Percentiles rank a stretch among this genome's conserved stretches.
Evolutionary conservation across 768 basidiomycete genomes (phyloP).

Genomic region (Macrolepiota fuliginosa): DNA sequence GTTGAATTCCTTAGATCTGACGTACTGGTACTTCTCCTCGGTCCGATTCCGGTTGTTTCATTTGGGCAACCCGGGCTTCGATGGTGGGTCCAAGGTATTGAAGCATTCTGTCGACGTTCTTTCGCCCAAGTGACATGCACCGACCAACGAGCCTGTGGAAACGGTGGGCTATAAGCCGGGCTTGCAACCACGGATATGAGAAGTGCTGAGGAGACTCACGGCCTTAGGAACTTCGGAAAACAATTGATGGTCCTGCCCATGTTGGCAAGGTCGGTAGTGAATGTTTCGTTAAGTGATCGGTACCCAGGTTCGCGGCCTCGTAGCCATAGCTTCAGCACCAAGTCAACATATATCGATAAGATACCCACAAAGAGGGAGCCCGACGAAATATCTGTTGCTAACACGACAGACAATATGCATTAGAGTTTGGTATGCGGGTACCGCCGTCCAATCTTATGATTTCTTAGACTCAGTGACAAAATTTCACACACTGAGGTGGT

Average conservation of each 20-base stretch:
- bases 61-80: conserved; percentile 1
- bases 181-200: conserved; percentile 22
- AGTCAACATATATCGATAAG: background rate
- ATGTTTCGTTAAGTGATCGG: conserved; percentile 28
- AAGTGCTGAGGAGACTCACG: conserved; percentile 26
- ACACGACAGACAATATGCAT: conserved; percentile 34
- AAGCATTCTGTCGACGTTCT: background rate
- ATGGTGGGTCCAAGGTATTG: conserved; percentile 17
- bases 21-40: background rate
- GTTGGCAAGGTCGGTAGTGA: conserved; percentile 29
- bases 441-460: conserved; percentile 32
- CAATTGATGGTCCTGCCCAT: conserved; percentile 25
- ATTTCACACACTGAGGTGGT: background rate
- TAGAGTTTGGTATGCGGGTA: conserved; percentile 23
- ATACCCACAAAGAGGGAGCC: conserved; percentile 41
- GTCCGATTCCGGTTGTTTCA: background rate
- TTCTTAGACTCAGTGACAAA: background rate
- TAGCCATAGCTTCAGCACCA: background rate
- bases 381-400: conserved; percentile 43
- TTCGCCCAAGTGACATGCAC: conserved; percentile 9
- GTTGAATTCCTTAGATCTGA: background rate
- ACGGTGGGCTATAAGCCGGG: conserved; percentile 12
- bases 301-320: conserved; percentile 37
- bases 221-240: conserved; percentile 36
- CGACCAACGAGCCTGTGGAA: conserved; percentile 14